phyloP scores from a whole-genome alignment of 139 green algal genomes.

The Haematococcus sp. region DNA sequence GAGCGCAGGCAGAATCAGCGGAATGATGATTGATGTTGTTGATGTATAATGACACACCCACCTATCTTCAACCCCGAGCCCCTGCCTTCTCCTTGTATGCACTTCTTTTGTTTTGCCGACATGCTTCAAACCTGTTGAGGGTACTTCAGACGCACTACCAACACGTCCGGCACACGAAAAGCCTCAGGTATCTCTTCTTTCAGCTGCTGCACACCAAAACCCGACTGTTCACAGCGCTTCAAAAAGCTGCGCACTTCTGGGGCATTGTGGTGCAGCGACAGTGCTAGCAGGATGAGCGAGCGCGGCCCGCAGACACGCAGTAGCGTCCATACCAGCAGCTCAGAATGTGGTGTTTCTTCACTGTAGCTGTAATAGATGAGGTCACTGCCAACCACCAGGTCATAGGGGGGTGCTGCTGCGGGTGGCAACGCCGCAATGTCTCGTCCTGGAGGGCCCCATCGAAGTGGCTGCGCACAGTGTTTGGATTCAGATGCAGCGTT shows the following conservation, averaged over 20 bases:
- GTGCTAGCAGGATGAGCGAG: slow-evolving; percentile 38
- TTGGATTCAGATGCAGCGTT: too few relatives aligned
- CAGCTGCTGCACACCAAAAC: slow-evolving; percentile 4
- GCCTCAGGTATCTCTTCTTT: slow-evolving; percentile 9
- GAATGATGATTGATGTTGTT: too few relatives aligned
- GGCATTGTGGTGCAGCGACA: slow-evolving; percentile 55
- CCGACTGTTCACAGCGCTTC: neutral
- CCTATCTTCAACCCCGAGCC: too few relatives aligned
- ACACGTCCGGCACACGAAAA: slow-evolving; percentile 9
- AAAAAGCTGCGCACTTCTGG: slow-evolving; percentile 22
- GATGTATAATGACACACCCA: too few relatives aligned
- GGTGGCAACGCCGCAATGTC: slow-evolving; percentile 12
- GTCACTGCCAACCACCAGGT: neutral
- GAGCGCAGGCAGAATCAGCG: too few relatives aligned
- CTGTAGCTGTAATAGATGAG: slow-evolving; percentile 11
- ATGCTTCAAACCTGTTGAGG: too few relatives aligned
- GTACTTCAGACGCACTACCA: slow-evolving; percentile 2
- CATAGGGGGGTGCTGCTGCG: slow-evolving; percentile 5
- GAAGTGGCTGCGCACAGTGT: neutral
- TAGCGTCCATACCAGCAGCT: slow-evolving; percentile 47
- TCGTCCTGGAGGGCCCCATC: slow-evolving; percentile 20
- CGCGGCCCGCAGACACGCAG: slow-evolving; percentile 20
- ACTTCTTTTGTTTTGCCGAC: too few relatives aligned
- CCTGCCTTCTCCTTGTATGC: too few relatives aligned
- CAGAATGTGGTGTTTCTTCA: slow-evolving; percentile 44